Evolutionary conservation across 176 grass and related monocot species (phyloP), one percentile per base, ranked within the genome.

Genomic region (Hsuehochloa calcarea): DNA sequence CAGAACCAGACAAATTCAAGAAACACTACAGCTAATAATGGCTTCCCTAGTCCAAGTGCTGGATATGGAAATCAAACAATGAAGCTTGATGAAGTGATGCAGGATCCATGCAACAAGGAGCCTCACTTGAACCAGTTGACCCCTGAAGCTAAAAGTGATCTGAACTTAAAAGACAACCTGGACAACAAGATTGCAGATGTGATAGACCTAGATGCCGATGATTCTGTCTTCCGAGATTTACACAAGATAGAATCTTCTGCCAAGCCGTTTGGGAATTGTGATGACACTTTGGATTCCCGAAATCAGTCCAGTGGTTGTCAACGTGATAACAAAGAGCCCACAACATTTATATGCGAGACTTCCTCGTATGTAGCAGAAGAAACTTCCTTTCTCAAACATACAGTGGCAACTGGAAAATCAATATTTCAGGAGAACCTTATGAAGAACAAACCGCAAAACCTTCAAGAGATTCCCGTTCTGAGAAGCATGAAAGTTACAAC

Each of bases 131-230:
- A 82, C 49, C 44, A 0, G 37, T 63, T 34, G 60, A 68, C 46
- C 8, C 39, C 47, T 84, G 41, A 65, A 78, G 11, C 54, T 49
- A 74, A 41, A 31, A 75, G 44, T 47, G 75, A 80, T 74, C 81
- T 55, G 82, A 40, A 54, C 80, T 68, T 76, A 12, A 44, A 78
- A 56, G 75, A 29, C 17, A 75, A 43, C 75, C 40, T 77, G 19
- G 23, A 55, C 27, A 79, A 44, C 19, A 77, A 86, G 60, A 49
- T 37, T 76, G 63, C 64, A 31, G 22, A 74, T 35, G 55, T 84
- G 84, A 88, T 86, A 49, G 74, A 92, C 77, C 45, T 92, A 69
- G 85, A 88, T 50, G 54, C 11, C 1, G 58, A 88, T 81, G 63
- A 68, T 80, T 50, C 45, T 44, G 60, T 76, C 68, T 85, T 49